Percentiles rank a stretch among this genome's conserved stretches.
Conservation (phyloP, 352 stramenopile species). For the Phytophthora nicotianae region DNA sequence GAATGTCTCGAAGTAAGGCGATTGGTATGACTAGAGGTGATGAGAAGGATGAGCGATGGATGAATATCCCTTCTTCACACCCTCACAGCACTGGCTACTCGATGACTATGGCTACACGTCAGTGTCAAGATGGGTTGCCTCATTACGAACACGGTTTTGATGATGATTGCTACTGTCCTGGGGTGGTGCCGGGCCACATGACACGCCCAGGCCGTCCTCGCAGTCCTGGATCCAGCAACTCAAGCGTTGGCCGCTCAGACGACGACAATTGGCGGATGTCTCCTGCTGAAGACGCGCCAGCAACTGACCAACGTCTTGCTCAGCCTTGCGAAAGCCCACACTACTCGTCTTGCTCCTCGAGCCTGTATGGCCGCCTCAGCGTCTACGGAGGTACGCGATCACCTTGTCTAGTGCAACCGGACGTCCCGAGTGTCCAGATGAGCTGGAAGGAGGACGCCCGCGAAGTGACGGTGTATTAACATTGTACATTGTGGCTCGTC, state of each 20-base stretch:
- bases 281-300: conserved; percentile 19
- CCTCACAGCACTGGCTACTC: conserved; percentile 31
- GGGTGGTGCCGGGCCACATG: conserved; percentile 19
- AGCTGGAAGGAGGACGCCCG: conserved; percentile 19
- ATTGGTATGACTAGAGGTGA: conserved; percentile 24
- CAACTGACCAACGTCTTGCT: conserved; percentile 17
- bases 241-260: conserved; percentile 35
- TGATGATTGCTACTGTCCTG: conserved; percentile 42
- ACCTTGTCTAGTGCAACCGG: conserved; percentile 1
- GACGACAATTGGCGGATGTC: conserved; percentile 38
- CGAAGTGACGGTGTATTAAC: conserved; percentile 28
- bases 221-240: conserved; percentile 36
- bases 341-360: conserved; percentile 71
- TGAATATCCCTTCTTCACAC: conserved; percentile 10
- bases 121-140: conserved; percentile 33
- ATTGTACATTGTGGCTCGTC: conserved; percentile 23
- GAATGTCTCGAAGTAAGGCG: conserved; percentile 19
- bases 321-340: conserved; percentile 61
- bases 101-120: conserved; percentile 35
- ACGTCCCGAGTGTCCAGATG: conserved; percentile 18
- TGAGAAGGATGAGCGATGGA: conserved; percentile 19
- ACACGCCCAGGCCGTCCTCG: conserved; percentile 5
- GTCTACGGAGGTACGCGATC: conserved; percentile 49
- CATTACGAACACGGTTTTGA: conserved; percentile 42
- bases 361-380: conserved; percentile 57